phyloP scores from a whole-genome alignment of 805 yeast genomes.

The Cyberlindnera xylosilytica region DNA sequence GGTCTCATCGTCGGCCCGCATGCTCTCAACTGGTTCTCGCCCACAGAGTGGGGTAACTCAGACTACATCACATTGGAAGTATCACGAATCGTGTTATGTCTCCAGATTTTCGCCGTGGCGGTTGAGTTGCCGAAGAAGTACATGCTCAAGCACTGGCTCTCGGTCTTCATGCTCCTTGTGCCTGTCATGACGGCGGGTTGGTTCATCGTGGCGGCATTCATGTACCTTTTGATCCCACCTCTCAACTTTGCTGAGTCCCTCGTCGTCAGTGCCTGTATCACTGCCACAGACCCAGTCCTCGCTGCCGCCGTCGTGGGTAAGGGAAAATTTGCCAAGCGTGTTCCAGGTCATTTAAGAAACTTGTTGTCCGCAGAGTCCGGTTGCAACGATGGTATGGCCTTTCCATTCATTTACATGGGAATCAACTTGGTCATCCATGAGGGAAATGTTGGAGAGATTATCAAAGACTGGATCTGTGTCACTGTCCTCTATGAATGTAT shows the following conservation, averaged over 20 bases:
- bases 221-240: slow-evolving; percentile 75
- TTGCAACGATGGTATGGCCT: slow-evolving; percentile 95
- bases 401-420: slow-evolving; percentile 78
- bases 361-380: slow-evolving; percentile 82
- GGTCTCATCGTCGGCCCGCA: slow-evolving; percentile 89
- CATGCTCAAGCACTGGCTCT: slow-evolving; percentile 79
- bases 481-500: slow-evolving; percentile 80
- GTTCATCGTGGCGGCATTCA: slow-evolving; percentile 75
- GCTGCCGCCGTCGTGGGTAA: slow-evolving; percentile 96
- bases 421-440: slow-evolving; percentile 63
- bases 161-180: slow-evolving; percentile 68
- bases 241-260: slow-evolving; percentile 69
- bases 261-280: slow-evolving; percentile 79
- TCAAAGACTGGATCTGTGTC: slow-evolving; percentile 75
- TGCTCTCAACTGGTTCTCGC: slow-evolving; percentile 78
- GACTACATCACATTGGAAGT: slow-evolving; percentile 82
- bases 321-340: slow-evolving; percentile 86
- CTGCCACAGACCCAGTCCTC: slow-evolving; percentile 93
- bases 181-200: slow-evolving; percentile 93
- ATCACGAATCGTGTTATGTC: slow-evolving; percentile 75
- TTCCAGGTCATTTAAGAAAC: slow-evolving; percentile 89
- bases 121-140: slow-evolving; percentile 90
- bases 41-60: slow-evolving; percentile 79
- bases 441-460: slow-evolving; percentile 63
- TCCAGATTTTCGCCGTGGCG: slow-evolving; percentile 91